A percentile compares a stretch with the other conserved stretches of the same genome.
phyloP scores from a whole-genome alignment of 2,329 filamentous ascomycete genomes.

The Fusarium sp. region DNA sequence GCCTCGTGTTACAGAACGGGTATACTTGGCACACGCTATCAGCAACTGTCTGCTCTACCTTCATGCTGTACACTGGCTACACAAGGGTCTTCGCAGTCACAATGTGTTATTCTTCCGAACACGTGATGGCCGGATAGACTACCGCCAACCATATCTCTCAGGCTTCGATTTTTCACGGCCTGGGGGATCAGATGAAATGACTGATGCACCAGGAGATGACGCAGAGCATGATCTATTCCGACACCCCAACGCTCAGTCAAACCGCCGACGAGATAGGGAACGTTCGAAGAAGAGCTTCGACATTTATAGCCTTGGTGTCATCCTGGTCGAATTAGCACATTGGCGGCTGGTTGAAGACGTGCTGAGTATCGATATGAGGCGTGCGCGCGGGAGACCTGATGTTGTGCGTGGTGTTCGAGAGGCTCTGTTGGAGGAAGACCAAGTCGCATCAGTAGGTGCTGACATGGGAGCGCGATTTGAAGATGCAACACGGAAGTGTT shows the following conservation, averaged over 20 bases:
- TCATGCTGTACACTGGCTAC: slow-evolving; percentile 64
- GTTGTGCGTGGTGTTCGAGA: slow-evolving; percentile 48
- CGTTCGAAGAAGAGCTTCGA: slow-evolving; percentile 60
- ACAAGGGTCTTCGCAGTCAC: slow-evolving; percentile 63
- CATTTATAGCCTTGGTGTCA: slow-evolving; percentile 60
- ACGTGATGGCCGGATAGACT: slow-evolving; percentile 45
- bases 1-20: slow-evolving; percentile 60
- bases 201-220: slow-evolving; percentile 56
- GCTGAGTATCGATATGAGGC: slow-evolving; percentile 49
- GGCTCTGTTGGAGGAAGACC: slow-evolving; percentile 42
- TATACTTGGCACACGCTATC: slow-evolving; percentile 60
- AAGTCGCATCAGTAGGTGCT: slow-evolving; percentile 47
- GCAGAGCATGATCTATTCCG: slow-evolving; percentile 59
- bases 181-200: slow-evolving; percentile 58
- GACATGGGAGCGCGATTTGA: slow-evolving; percentile 53
- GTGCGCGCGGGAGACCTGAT: slow-evolving; percentile 48
- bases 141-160: slow-evolving; percentile 54
- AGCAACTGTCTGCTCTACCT: slow-evolving; percentile 62
- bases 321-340: slow-evolving; percentile 62
- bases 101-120: slow-evolving; percentile 61
- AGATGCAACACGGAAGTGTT: slow-evolving; percentile 48
- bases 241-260: slow-evolving; percentile 54
- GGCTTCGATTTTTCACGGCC: slow-evolving; percentile 65
- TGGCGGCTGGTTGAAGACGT: slow-evolving; percentile 58
- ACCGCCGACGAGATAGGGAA: slow-evolving; percentile 42